A percentile compares a stretch with the other conserved stretches of the same genome.
These are phyloP conservation scores for Globisporangium okanoganense DNA, from an alignment of 352 stramenopile species.

Conservation along the genomic window DNA sequence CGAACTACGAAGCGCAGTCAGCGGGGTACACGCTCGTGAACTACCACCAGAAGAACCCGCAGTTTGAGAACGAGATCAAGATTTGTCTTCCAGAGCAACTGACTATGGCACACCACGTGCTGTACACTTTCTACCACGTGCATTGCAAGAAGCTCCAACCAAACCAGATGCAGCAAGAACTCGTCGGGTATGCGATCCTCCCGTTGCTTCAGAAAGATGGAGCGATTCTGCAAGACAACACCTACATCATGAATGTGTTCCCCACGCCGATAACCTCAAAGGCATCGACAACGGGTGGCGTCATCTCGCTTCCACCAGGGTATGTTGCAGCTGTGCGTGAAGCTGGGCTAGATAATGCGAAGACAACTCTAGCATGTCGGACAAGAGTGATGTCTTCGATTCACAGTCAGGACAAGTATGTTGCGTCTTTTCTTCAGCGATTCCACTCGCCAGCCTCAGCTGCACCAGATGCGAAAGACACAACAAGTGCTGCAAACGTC, in stretches of 20 bases:
- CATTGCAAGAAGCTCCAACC: constrained; percentile 75
- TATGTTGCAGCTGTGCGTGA: constrained; percentile 38
- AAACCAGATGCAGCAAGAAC: constrained; percentile 57
- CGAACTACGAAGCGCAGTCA: constrained; percentile 21
- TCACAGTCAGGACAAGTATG: constrained; percentile 45
- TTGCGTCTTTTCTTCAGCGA: constrained; percentile 42
- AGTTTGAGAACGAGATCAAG: constrained; percentile 78
- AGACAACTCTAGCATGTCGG: constrained; percentile 42
- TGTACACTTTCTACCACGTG: constrained; percentile 80
- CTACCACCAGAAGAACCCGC: constrained; percentile 74
- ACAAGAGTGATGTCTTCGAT: constrained; percentile 49
- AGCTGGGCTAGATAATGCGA: constrained; percentile 24
- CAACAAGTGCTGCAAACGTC: not conserved
- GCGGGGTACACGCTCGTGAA: constrained; percentile 51
- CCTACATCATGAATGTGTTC: constrained; percentile 38
- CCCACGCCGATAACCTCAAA: constrained; percentile 20
- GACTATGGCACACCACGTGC: constrained; percentile 42
- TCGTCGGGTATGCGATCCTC: constrained; percentile 50
- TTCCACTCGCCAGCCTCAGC: constrained; percentile 28
- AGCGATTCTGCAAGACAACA: constrained; percentile 43
- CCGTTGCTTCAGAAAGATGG: constrained; percentile 48
- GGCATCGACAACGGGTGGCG: constrained; percentile 15
- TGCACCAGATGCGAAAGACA: not conserved
- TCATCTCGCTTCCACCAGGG: constrained; percentile 31
- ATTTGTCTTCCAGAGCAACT: constrained; percentile 54